Evolutionary conservation across 1,284 basidiomycete species (phyloP).

Genomic region (Cutaneotrichosporon mucoides): DNA sequence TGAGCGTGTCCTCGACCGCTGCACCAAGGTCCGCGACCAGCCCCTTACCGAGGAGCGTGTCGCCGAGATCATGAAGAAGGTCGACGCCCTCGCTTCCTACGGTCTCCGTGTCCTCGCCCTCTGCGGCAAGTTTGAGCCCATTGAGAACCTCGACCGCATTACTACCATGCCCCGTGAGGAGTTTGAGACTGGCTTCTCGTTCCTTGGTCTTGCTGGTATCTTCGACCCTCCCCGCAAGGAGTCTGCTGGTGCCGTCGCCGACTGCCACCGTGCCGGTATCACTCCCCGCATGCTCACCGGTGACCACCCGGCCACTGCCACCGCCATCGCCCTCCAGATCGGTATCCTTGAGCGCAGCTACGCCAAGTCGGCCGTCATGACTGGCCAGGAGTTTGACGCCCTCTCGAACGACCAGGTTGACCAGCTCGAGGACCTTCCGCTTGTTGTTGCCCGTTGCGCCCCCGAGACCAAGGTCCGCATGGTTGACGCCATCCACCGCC

Average conservation of each 20-base stretch:
- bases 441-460: constrained; percentile 60
- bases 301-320: constrained; percentile 53
- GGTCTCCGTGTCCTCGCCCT: constrained; percentile 56
- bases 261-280: constrained; percentile 62
- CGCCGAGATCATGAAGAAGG: constrained; percentile 53
- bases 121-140: constrained; percentile 50
- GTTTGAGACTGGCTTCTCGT: constrained; percentile 58
- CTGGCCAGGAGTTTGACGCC: constrained; percentile 61
- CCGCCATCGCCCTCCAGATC: constrained; percentile 53
- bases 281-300: constrained; percentile 62
- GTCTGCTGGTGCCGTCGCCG: constrained; percentile 58
- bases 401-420: constrained; percentile 61
- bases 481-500: constrained; percentile 58
- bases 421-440: constrained; percentile 54
- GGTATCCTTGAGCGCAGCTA: constrained; percentile 56
- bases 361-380: constrained; percentile 51
- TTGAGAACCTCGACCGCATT: constrained; percentile 42
- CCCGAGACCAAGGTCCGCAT: constrained; percentile 57
- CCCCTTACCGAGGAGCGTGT: constrained; percentile 33
- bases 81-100: constrained; percentile 56
- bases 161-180: constrained; percentile 52
- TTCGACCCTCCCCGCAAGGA: constrained; percentile 66
- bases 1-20: constrained; percentile 59
- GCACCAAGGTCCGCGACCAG: constrained; percentile 46
- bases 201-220: constrained; percentile 63